phyloP scores from a whole-genome alignment of 805 yeast genomes.

The Yamadazyma paraphyllophila region DNA sequence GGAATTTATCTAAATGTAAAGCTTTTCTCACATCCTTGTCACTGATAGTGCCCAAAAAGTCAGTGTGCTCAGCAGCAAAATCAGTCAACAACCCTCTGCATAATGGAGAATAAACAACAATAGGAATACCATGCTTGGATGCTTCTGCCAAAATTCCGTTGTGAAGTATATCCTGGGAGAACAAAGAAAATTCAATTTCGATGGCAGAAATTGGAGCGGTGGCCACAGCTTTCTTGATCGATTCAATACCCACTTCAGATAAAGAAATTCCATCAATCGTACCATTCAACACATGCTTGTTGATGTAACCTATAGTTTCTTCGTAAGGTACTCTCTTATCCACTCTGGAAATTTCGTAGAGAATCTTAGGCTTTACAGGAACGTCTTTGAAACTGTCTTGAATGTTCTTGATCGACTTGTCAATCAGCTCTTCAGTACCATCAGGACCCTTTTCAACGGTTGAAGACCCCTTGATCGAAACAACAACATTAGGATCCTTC shows the following conservation, averaged over 20 bases:
- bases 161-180: slow-evolving; percentile 55
- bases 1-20: slow-evolving; percentile 43
- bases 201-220: slow-evolving; percentile 62
- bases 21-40: slow-evolving; percentile 5
- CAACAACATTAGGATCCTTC: slow-evolving; percentile 40
- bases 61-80: slow-evolving; percentile 36
- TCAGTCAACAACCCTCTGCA: slow-evolving; percentile 81
- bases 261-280: slow-evolving; percentile 68
- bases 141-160: slow-evolving; percentile 66
- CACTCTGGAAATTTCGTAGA: slow-evolving; percentile 74
- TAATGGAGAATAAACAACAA: slow-evolving; percentile 81
- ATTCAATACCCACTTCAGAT: slow-evolving; percentile 65
- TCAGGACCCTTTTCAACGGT: slow-evolving; percentile 42
- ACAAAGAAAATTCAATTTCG: slow-evolving; percentile 77
- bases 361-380: slow-evolving; percentile 30
- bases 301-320: slow-evolving; percentile 55
- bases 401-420: slow-evolving; percentile 47
- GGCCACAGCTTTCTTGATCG: slow-evolving; percentile 57
- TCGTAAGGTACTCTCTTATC: slow-evolving; percentile 57
- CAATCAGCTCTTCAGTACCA: slow-evolving; percentile 48
- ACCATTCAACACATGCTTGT: slow-evolving; percentile 61
- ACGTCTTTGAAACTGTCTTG: slow-evolving; percentile 23
- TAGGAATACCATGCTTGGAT: slow-evolving; percentile 57
- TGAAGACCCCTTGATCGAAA: slow-evolving; percentile 70
- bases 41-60: slow-evolving; percentile 11